Base-by-base conservation (phyloP, 2,329 filamentous ascomycete genomes). In the Fusarium chlamydosporum region DNA sequence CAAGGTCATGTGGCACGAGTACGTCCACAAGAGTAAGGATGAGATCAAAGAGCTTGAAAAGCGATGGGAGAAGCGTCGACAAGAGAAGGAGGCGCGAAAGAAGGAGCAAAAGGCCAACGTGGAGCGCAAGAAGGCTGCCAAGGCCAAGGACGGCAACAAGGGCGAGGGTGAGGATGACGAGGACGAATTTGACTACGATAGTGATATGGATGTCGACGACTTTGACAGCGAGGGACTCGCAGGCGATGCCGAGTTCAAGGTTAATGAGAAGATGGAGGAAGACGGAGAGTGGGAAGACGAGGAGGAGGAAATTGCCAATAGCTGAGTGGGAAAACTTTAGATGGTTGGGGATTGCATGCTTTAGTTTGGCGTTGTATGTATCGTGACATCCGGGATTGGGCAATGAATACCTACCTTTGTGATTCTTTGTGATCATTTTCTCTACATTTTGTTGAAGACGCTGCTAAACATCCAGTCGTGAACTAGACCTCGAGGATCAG, bases 1-100 rank as follows among this genome's bases (percentile, higher is more conserved):
- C 50, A 96, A 93, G 78, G 87, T 97, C 58, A 92, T 99, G 92
- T 99, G 96, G 96, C 96, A 99, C 79, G 94, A 97, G 77, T 96
- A 93, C 76, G 89, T 98, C 54, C 88, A 91, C 77, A 99, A 99
- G 85, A 89, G 88, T 8, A 89, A 89, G 72, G 86, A 88, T 18
- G 94, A 99, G 78, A 82, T 93, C 58, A 87, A 90, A 76, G 88
- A 91, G 68, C 81, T 97, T 72, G 94, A 98, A 72, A 88, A 90
- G 82, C 87, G 88, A 71, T 98, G 96, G 92, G 91, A 94, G 71
- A 82, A 91, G 80, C 87, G 88, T 74, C 86, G 88, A 59, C 88
- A 89, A 74, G 92, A 96, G 78, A 97, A 96, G 83, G 94, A 94
- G 59, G 88, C 88, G 57, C 85, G 96, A 69, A 91, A 89, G 81